phyloP scores from a whole-genome alignment of 2,329 filamentous ascomycete genomes.

The Phoma sp. region DNA sequence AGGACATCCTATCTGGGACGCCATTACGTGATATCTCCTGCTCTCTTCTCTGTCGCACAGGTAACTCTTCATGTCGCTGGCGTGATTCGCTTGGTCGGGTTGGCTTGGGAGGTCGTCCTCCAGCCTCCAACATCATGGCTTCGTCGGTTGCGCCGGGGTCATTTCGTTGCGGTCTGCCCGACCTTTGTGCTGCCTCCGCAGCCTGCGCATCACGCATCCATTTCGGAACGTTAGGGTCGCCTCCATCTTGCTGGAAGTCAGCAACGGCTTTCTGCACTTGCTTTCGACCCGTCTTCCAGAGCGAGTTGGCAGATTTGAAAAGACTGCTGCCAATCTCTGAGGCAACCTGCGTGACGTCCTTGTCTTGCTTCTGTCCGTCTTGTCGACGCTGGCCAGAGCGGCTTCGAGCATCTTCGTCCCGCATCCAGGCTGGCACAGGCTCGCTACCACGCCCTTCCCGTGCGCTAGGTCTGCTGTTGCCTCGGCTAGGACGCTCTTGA shows the following conservation, averaged over 20 bases:
- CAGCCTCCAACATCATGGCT: slow-evolving; percentile 79
- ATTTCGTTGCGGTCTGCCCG: slow-evolving; percentile 31
- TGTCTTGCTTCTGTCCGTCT: slow-evolving; percentile 66
- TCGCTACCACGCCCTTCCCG: slow-evolving; percentile 41
- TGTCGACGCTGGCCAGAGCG: slow-evolving; percentile 56
- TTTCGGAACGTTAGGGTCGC: slow-evolving; percentile 82
- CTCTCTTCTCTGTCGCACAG: slow-evolving; percentile 35
- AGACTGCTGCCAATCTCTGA: slow-evolving; percentile 82
- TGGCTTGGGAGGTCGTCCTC: slow-evolving; percentile 61
- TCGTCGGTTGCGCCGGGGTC: slow-evolving; percentile 55
- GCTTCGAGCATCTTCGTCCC: slow-evolving; percentile 61
- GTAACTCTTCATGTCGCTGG: slow-evolving; percentile 32
- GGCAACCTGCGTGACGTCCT: slow-evolving; percentile 81
- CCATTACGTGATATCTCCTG: slow-evolving; percentile 34
- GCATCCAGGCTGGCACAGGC: slow-evolving; percentile 68
- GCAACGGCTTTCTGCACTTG: slow-evolving; percentile 90
- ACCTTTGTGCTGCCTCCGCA: slow-evolving; percentile 33
- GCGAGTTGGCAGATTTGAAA: slow-evolving; percentile 90
- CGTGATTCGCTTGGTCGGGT: slow-evolving; percentile 36
- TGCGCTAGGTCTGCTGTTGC: slow-evolving; percentile 35
- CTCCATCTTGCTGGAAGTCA: slow-evolving; percentile 75
- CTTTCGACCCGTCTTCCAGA: slow-evolving; percentile 96
- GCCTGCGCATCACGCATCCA: slow-evolving; percentile 85
- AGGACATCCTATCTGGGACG: slow-evolving; percentile 46
- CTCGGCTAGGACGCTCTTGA: slow-evolving; percentile 35